Base-by-base conservation (phyloP, 2,329 filamentous ascomycete genomes). In the Ploettnerulaceae sp. region DNA sequence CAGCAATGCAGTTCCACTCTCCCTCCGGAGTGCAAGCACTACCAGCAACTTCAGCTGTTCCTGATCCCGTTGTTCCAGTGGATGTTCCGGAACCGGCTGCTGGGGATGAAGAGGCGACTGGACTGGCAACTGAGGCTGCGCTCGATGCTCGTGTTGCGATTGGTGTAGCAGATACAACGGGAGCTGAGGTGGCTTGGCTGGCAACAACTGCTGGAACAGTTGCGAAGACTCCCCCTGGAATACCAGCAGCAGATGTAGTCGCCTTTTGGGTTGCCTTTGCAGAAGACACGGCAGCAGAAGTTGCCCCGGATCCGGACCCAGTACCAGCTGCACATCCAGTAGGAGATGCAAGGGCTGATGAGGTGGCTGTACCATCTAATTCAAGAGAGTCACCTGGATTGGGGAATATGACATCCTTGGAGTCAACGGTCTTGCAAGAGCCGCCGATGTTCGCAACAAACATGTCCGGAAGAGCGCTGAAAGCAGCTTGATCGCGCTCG, bases 361-460 rank as follows among this genome's bases (percentile, higher is more conserved):
- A 41, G 42, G 18, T 68, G 59, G 32, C 72, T 72, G 21, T 18
- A 2, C 52, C 56, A 48, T 73, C 67, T 8, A 66, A 67, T 45
- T 82, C 73, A 3, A 80, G 70, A 2, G 72, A 75, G 1, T 70
- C 52, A 38, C 87, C 87, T 0, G 86, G 76, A 54, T 85, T 69
- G 6, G 84, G 82, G 70, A 83, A 91, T n/a, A 70, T 63, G 52
- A 85, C 71, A 56, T 89, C 80, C 3, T 68, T 61, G 12, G 63
- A 61, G 29, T 81, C 75, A 0, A 57, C 60, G 9, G 80, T 84
- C 0, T 40, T 61, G 67, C 84, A 89, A 31, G 66, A 67, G 47
- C 74, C 73, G 24, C 54, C 50, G 49, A 89, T 69, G 67, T 93
- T 94, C 58, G 85, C 83, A 1, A 82, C 74, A 44, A 89, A 83